A percentile compares a stretch with the other conserved stretches of the same genome.
phyloP scores from a whole-genome alignment of 2,329 filamentous ascomycete species.

The Fusarium sacchari region DNA sequence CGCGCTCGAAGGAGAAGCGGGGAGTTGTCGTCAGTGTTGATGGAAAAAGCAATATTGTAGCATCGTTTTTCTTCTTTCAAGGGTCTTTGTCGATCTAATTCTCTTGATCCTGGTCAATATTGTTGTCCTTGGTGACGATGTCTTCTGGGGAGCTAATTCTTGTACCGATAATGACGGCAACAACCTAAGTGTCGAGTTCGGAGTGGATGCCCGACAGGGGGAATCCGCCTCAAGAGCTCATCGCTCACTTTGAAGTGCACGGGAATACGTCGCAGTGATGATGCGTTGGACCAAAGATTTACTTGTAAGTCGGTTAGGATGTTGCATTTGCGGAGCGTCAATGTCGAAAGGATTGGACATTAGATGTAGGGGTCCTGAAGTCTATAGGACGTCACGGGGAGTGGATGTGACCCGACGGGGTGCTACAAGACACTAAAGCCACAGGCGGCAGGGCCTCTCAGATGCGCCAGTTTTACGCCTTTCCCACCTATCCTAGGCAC shows the following conservation, averaged over 20 bases:
- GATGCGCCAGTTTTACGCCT: conserved; percentile 19
- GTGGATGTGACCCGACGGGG: background rate
- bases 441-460: conserved; percentile 15
- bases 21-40: conserved; percentile 32
- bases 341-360: conserved; percentile 23
- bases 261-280: conserved; percentile 3
- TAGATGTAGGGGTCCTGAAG: conserved; percentile 28
- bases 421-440: conserved; percentile 26
- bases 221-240: conserved; percentile 39
- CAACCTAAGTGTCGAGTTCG: conserved; percentile 17
- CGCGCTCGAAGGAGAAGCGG: conserved; percentile 24
- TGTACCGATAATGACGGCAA: conserved; percentile 15
- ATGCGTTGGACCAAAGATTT: conserved; percentile 8
- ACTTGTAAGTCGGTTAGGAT: conserved; percentile 21
- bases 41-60: conserved; percentile 32
- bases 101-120: conserved; percentile 24
- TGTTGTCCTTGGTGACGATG: conserved; percentile 39
- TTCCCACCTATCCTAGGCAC: conserved; percentile 30
- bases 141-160: conserved; percentile 13
- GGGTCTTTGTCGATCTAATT: conserved; percentile 33
- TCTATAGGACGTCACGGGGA: conserved; percentile 29
- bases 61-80: conserved; percentile 37
- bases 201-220: conserved; percentile 33
- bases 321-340: conserved; percentile 29
- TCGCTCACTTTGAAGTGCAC: conserved; percentile 16